phyloP scores from a whole-genome alignment of 176 grass and related monocot species.

The Thalia dealbata region DNA sequence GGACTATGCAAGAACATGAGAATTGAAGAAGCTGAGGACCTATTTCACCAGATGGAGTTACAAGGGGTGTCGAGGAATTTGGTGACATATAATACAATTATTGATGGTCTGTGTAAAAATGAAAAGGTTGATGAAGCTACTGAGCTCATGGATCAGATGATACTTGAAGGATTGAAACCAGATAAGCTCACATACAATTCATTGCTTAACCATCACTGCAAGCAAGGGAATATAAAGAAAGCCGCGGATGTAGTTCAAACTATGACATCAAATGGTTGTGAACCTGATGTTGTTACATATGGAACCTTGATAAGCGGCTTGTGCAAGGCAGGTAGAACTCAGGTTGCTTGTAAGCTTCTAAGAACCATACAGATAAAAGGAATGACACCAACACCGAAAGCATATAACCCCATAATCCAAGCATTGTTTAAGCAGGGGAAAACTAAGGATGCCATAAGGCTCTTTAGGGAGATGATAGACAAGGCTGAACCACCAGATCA shows the following conservation, averaged over 20 bases:
- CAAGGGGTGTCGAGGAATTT: constrained; percentile 61
- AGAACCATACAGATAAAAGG: constrained; percentile 69
- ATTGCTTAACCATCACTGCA: constrained; percentile 83
- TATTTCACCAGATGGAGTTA: constrained; percentile 89
- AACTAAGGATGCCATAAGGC: constrained; percentile 47
- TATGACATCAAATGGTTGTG: constrained; percentile 71
- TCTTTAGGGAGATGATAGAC: constrained; percentile 74
- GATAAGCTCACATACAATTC: constrained; percentile 83
- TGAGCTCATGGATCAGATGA: constrained; percentile 68
- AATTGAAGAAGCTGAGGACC: constrained; percentile 71
- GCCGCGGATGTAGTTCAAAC: constrained; percentile 61
- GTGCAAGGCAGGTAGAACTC: constrained; percentile 71
- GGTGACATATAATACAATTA: constrained; percentile 59
- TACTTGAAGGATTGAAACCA: constrained; percentile 53
- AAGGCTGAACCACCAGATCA: constrained; percentile 72
- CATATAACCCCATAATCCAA: constrained; percentile 68
- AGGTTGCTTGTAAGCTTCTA: constrained; percentile 72
- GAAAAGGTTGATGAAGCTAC: constrained; percentile 63
- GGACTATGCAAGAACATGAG: constrained; percentile 76
- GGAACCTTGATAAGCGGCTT: constrained; percentile 65
- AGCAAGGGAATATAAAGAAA: constrained; percentile 71
- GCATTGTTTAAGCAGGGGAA: constrained; percentile 54
- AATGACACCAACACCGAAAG: constrained; percentile 57
- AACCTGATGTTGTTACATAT: constrained; percentile 72
- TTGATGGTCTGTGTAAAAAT: constrained; percentile 72